Percentiles rank a stretch among this genome's conserved stretches.
Evolutionary conservation across 1,284 basidiomycete genomes (phyloP).

Genomic region (Apiotrichum montevideense): DNA sequence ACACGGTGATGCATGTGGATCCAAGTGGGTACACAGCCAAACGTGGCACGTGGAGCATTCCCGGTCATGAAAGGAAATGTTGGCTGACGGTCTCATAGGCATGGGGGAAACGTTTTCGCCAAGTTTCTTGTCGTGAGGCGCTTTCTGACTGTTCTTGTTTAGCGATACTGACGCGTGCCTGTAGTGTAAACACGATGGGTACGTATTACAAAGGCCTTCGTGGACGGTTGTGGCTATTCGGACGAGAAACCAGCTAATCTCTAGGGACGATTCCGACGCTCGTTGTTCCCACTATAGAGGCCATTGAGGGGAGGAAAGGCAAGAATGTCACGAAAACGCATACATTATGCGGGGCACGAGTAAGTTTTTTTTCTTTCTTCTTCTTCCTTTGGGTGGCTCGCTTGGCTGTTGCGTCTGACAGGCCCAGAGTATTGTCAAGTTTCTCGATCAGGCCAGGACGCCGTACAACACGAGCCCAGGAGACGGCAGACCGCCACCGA

Average conservation of each 20-base stretch:
- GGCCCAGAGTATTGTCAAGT: conserved; percentile 63
- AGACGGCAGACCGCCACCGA: conserved; percentile 60
- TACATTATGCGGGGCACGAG: conserved; percentile 50
- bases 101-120: conserved; percentile 50
- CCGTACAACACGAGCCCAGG: conserved; percentile 49
- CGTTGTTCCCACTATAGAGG: conserved; percentile 60
- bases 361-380: not conserved
- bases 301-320: conserved; percentile 22
- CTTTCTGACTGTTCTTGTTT: not conserved
- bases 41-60: not conserved
- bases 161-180: not conserved
- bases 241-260: no score
- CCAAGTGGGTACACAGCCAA: conserved; percentile 29
- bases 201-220: not conserved
- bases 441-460: conserved; percentile 72
- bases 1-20: conserved; percentile 42
- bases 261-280: conserved; percentile 58
- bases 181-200: not conserved
- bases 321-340: not conserved
- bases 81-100: conserved; percentile 20
- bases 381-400: no score
- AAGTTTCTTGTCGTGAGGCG: conserved; percentile 43
- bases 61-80: not conserved
- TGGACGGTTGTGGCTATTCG: no score
- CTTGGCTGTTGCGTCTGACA: no score